These are phyloP conservation scores for Diddensiella transvaalensis DNA, from an alignment of 805 yeast species.

Conservation along the genomic window DNA sequence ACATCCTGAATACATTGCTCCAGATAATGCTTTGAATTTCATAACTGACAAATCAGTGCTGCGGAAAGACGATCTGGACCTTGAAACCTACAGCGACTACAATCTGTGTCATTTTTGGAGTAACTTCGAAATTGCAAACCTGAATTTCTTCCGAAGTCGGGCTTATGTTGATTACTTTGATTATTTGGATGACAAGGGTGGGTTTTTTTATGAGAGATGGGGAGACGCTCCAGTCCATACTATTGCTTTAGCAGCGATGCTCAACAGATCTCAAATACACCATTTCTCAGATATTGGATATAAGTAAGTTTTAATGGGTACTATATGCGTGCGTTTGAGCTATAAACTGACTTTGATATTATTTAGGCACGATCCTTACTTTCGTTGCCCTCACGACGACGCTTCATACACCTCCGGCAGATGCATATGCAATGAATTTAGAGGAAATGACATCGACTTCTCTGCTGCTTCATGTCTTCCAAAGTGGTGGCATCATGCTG, in stretches of 20 bases:
- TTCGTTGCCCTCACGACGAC: slow-evolving; percentile 37
- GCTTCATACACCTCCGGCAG: slow-evolving; percentile 33
- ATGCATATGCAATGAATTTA: slow-evolving; percentile 33
- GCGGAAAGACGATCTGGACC: slow-evolving; percentile 41
- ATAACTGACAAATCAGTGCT: slow-evolving; percentile 47
- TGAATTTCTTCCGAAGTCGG: slow-evolving; percentile 69
- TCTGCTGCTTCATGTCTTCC: slow-evolving; percentile 36
- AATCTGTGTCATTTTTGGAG: slow-evolving; percentile 88
- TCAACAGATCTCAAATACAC: slow-evolving; percentile 59
- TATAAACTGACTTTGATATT: background rate
- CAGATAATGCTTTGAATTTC: slow-evolving; percentile 57
- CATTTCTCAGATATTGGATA: slow-evolving; percentile 84
- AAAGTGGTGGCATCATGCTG: slow-evolving; percentile 36
- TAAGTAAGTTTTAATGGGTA: slow-evolving; percentile 24
- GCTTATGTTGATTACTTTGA: slow-evolving; percentile 67
- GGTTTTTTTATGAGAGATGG: slow-evolving; percentile 91
- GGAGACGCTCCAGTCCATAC: slow-evolving; percentile 94
- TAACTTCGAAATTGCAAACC: slow-evolving; percentile 74
- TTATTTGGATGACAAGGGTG: slow-evolving; percentile 66
- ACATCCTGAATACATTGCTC: slow-evolving; percentile 58
- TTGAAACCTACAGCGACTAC: slow-evolving; percentile 55
- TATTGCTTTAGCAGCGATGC: slow-evolving; percentile 57
- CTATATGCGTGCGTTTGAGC: slow-evolving; percentile 1
- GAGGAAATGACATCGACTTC: slow-evolving; percentile 35
- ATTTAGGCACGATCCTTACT: slow-evolving; percentile 58